These are phyloP conservation scores for Plasmodium gaboni DNA, from an alignment of 169 alveolate genomes.

Conservation along the genomic window DNA sequence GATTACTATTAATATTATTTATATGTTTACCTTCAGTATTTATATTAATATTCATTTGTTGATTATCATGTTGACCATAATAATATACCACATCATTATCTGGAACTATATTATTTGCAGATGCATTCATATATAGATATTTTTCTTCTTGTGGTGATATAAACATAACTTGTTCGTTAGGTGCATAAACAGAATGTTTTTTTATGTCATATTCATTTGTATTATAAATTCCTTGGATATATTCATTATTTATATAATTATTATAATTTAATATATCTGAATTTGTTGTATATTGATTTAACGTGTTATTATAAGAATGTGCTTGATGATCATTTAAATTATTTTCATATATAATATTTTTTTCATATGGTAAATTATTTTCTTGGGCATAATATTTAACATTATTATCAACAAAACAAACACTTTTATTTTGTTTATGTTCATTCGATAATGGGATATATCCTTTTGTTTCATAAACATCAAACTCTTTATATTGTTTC, in stretches of 20 bases:
- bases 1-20: not conserved
- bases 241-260: not conserved
- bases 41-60: too few relatives aligned
- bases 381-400: not conserved
- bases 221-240: not conserved
- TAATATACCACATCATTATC: too few relatives aligned
- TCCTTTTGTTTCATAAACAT: conserved; percentile 30
- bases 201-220: not conserved
- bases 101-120: not conserved
- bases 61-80: too few relatives aligned
- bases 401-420: conserved; percentile 10
- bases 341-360: not conserved
- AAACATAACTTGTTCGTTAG: not conserved
- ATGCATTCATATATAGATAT: not conserved
- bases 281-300: not conserved
- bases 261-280: not conserved
- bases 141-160: not conserved
- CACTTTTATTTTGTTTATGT: conserved; percentile 6
- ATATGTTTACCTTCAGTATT: too few relatives aligned
- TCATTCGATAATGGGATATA: conserved; percentile 12
- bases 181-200: not conserved
- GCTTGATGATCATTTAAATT: not conserved
- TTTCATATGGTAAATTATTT: not conserved
- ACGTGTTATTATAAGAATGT: not conserved
- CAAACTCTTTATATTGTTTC: not conserved